Conservation (phyloP, 257 asterid species). For the Sherardia arvensis region DNA sequence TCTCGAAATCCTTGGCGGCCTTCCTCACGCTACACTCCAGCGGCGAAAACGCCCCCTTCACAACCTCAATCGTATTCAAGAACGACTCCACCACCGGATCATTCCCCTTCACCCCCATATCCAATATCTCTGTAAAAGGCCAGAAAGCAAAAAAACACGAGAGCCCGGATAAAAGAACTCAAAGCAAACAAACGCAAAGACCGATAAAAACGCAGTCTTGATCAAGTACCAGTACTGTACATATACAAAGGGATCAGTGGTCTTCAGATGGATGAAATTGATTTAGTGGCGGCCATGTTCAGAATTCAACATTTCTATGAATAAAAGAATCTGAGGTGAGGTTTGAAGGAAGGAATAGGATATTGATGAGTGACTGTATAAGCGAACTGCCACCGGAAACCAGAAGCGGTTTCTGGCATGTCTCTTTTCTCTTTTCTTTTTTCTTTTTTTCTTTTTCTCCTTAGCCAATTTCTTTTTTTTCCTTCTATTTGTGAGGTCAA, state of each 20-base stretch:
- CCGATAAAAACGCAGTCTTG: not conserved
- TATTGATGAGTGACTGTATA: not conserved
- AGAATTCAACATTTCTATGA: not conserved
- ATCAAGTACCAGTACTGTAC: not conserved
- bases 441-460: not conserved
- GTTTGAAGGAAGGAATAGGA: not conserved
- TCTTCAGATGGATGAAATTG: not conserved
- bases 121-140: no score
- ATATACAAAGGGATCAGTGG: not conserved
- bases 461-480: not conserved
- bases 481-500: not conserved
- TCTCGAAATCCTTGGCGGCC: slow-evolving; percentile 70
- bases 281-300: slow-evolving; percentile 14
- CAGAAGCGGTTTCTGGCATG: slow-evolving; percentile 3
- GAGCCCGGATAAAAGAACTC: not conserved
- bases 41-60: slow-evolving; percentile 63
- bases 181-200: not conserved
- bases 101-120: slow-evolving; percentile 52
- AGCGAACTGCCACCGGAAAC: not conserved
- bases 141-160: not conserved
- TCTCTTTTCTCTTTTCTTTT: not conserved
- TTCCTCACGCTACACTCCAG: slow-evolving; percentile 62
- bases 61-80: slow-evolving; percentile 67
- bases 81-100: slow-evolving; percentile 79
- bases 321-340: slow-evolving; percentile 14